These are phyloP conservation scores for Serendipita sp. DNA, from an alignment of 768 basidiomycete genomes.

Conservation along the genomic window DNA sequence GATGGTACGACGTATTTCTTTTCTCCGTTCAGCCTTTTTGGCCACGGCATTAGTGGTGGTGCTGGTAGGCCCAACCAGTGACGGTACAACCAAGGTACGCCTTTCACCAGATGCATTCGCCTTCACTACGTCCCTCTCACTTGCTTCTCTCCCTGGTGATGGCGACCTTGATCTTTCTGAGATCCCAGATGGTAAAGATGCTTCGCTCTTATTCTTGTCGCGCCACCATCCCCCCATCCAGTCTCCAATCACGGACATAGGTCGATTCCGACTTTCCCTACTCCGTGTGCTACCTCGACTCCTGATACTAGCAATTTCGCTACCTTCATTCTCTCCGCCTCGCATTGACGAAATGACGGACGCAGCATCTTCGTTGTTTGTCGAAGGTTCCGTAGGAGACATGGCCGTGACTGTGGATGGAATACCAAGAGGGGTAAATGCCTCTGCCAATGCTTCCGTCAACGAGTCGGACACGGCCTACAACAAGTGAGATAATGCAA, in stretches of 20 bases:
- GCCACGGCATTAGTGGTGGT: neutral
- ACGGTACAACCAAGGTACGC: neutral
- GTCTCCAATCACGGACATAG: constrained; percentile 32
- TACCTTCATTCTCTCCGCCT: constrained; percentile 14
- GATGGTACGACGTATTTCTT: neutral
- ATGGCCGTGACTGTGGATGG: neutral
- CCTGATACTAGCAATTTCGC: constrained; percentile 11
- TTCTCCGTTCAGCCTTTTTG: neutral
- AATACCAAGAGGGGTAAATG: constrained; percentile 14
- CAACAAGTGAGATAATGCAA: neutral
- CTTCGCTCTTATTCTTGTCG: constrained; percentile 19
- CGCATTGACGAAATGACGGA: constrained; percentile 9
- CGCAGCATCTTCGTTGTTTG: neutral
- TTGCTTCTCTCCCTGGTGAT: neutral
- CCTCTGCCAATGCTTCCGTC: constrained; percentile 39
- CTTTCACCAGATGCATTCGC: neutral
- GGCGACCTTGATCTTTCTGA: constrained; percentile 9
- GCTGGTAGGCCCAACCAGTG: constrained; percentile 36
- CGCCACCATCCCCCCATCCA: constrained; percentile 68
- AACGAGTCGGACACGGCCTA: constrained; percentile 41
- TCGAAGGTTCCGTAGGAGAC: neutral
- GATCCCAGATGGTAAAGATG: constrained; percentile 13
- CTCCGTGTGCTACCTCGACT: constrained; percentile 1
- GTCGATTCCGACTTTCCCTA: constrained; percentile 3
- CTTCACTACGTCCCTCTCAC: neutral